Evolutionary conservation across 352 stramenopile genomes (phyloP).

Genomic region (Pythium sp.): DNA sequence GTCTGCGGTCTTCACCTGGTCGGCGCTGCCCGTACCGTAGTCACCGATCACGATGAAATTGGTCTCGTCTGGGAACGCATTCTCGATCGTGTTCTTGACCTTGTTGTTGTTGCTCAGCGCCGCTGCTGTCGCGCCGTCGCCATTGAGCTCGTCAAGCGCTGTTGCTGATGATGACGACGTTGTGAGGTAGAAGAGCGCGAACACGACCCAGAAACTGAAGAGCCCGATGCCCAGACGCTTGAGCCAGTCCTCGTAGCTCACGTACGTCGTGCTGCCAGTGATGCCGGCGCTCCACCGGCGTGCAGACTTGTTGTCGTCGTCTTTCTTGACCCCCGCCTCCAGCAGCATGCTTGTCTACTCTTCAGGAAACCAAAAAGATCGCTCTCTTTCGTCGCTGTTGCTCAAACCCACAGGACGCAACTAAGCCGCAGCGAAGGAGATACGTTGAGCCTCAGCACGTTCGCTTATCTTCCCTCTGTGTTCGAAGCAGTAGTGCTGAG

Average conservation of each 20-base stretch:
- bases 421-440: background rate
- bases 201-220: slow-evolving; percentile 58
- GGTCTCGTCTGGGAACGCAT: slow-evolving; percentile 52
- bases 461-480: background rate
- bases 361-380: background rate
- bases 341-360: slow-evolving; percentile 39
- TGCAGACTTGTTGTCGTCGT: slow-evolving; percentile 46
- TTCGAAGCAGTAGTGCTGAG: background rate
- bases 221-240: slow-evolving; percentile 50
- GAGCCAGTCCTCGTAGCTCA: slow-evolving; percentile 61
- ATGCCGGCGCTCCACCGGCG: slow-evolving; percentile 25
- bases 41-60: slow-evolving; percentile 83
- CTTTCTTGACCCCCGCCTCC: slow-evolving; percentile 54
- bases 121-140: background rate
- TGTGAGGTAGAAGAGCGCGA: slow-evolving; percentile 46
- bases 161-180: background rate
- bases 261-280: slow-evolving; percentile 18
- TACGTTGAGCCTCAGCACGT: background rate
- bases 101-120: background rate
- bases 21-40: slow-evolving; percentile 69
- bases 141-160: background rate
- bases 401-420: background rate
- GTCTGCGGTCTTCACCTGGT: slow-evolving; percentile 58
- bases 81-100: slow-evolving; percentile 25
- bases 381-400: background rate